A percentile compares a stretch with the other conserved stretches of the same genome.
Evolutionary conservation across 768 basidiomycete genomes (phyloP).

Genomic region (Coprinopsis marcescibilis): DNA sequence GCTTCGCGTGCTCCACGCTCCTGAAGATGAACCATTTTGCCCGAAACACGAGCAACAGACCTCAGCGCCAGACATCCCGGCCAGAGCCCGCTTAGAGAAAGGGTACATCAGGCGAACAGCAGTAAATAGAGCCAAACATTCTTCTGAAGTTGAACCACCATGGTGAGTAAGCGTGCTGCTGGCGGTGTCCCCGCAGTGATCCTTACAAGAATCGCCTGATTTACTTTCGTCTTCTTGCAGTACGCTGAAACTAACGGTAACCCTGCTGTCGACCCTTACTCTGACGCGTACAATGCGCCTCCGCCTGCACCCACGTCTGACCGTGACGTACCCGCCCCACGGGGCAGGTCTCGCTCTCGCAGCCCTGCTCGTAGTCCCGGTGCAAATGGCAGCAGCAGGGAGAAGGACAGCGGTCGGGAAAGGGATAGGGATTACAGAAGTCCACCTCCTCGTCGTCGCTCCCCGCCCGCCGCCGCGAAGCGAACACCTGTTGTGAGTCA

Average conservation of each 20-base stretch:
- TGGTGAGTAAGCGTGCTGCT: slow-evolving; percentile 45
- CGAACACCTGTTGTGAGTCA: slow-evolving; percentile 65
- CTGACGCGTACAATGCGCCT: slow-evolving; percentile 73
- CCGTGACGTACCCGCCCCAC: slow-evolving; percentile 48
- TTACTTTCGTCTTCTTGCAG: slow-evolving; percentile 28
- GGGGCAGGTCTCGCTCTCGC: slow-evolving; percentile 73
- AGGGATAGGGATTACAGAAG: slow-evolving; percentile 27
- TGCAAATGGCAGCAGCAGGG: slow-evolving; percentile 34
- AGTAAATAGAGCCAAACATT: slow-evolving; percentile 39
- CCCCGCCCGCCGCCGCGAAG: slow-evolving; percentile 56
- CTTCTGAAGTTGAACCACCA: slow-evolving; percentile 55
- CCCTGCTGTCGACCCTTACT: slow-evolving; percentile 70
- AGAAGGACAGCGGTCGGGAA: slow-evolving; percentile 38
- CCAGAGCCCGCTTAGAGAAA: not conserved
- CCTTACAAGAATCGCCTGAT: too few relatives aligned
- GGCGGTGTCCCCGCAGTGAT: slow-evolving; percentile 6
- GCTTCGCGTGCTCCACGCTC: too few relatives aligned
- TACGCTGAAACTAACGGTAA: slow-evolving; percentile 58
- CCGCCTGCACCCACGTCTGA: slow-evolving; percentile 46
- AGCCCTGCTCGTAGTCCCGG: slow-evolving; percentile 50
- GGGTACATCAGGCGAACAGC: not conserved
- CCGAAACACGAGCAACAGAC: too few relatives aligned
- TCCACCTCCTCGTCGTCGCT: slow-evolving; percentile 44
- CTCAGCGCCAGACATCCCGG: too few relatives aligned
- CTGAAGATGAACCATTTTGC: too few relatives aligned